Base-by-base conservation (phyloP, 1,284 basidiomycete species). In the Pterulicium gracile region DNA sequence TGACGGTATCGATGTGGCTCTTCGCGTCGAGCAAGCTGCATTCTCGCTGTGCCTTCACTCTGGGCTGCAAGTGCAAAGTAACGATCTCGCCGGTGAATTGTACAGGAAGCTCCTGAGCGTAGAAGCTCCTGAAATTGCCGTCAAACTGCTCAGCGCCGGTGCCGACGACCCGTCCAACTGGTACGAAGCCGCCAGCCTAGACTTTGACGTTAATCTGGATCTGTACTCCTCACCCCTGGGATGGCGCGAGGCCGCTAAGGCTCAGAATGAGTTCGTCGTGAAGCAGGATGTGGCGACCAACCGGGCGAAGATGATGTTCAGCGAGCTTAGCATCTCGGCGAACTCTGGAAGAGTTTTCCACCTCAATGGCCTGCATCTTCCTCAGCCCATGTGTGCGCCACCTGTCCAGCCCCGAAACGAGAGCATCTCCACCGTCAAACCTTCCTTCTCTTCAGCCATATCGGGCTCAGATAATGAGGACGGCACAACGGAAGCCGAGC, bases 391-490 rank as follows among this genome's bases (percentile, higher is more conserved):
- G 3, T 61, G 75, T 24, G 71, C 73, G 4, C 53, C 35, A 12
- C 15, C 10, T 24, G 14, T 42, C 42, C 34, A 47, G 47, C 20
- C 48, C 35, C 40, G 45, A 19, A 35, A 42, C 34, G 20, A 49
- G 47, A 44, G 45, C 43, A 43, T 52, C 53, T 53, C 56, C 45
- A 21, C 43, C 52, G 49, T 61, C 62, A 21, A 59, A 51, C 17
- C 41, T 63, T 14, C 55, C 59, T 4, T 4, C 42, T 7, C 4
- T 21, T 19, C 63, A 68, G 34, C 50, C n/a, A n/a, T 67, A 20
- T 79, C 79, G 0, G 81, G 83, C 55, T 84, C 82, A 3, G 83
- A 86, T n/a, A 71, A 62, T 7, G 79, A 77, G 48, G 76, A 77
- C 47, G 65, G 68, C 21, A 55, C 80, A 39, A 75, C 79, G 14